Base-by-base conservation (phyloP, 2,329 filamentous ascomycete genomes). In the Alternaria arbusti region DNA sequence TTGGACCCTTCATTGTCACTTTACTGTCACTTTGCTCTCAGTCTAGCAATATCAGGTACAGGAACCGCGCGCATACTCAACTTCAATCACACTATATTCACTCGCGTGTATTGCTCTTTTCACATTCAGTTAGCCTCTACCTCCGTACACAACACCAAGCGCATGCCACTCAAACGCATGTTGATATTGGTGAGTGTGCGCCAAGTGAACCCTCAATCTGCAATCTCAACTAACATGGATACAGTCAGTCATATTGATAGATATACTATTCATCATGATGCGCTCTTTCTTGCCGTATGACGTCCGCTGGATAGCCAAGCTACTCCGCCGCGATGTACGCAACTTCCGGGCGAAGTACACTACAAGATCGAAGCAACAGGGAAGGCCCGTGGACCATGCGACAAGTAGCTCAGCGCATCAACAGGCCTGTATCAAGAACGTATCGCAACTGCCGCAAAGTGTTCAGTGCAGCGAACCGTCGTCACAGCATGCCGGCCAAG, bases 311-410 rank as follows among this genome's bases (percentile, higher is more conserved):
- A 68, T 65, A 10, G 45, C 36, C 28, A 65, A 62, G 49, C 68
- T 73, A 7, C 65, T 74, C 20, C 57, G 52, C 15, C 72, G 69
- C 67, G 71, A 74, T 45, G 9, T 72, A 50, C 70, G 61, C 54
- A 20, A 52, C 4, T 11, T 73, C 12, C 55, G 61, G 23, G 43
- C 56, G 20, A 60, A 60, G 25, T 56, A 6, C 45, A 59, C 50
- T 10, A 49, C 23, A 17, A 63, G 46, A 30, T 2, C 58, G 13
- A 64, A 66, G 46, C 17, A 49, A 5, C 65, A 61, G 43, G 44
- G 47, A 5, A 7, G 17, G 1, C 9, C 17, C 5, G n/a, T 22
- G 1, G 50, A 54, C 20, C 6, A 9, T 13, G 15, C 20, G 30
- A 54, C 7, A 25, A 15, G 12, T 17, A 9, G 22, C 12, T 45